A percentile compares a stretch with the other conserved stretches of the same genome.
phyloP scores from a whole-genome alignment of 2,329 filamentous ascomycete species.

The Aureobasidium sp. region DNA sequence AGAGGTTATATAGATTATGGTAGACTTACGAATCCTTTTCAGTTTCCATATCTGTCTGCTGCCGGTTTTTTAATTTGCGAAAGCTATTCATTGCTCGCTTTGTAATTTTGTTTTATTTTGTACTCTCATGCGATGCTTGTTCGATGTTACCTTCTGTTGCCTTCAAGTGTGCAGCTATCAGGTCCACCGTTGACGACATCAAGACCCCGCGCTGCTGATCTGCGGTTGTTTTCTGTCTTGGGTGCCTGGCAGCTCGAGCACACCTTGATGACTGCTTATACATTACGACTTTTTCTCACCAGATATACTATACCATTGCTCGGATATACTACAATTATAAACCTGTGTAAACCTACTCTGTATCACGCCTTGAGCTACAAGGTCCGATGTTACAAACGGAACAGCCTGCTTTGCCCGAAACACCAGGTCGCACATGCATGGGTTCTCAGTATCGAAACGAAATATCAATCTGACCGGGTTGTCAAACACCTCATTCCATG shows the following conservation, averaged over 20 bases:
- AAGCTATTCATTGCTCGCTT: not conserved
- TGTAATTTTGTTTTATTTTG: not conserved
- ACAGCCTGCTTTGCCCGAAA: not conserved
- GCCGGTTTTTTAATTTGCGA: no score
- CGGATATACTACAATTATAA: not conserved
- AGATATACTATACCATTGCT: not conserved
- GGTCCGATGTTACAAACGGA: not conserved
- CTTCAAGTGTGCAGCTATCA: not conserved
- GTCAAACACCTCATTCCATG: not conserved
- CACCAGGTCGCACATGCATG: slow-evolving; percentile 2
- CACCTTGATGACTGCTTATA: not conserved
- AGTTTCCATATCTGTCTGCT: not conserved
- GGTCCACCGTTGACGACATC: not conserved
- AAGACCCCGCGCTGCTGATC: not conserved
- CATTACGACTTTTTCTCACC: not conserved
- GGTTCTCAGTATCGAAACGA: not conserved
- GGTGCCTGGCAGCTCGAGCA: not conserved
- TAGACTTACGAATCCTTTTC: not conserved
- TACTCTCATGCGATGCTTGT: not conserved
- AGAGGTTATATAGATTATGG: no score
- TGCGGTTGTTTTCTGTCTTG: not conserved
- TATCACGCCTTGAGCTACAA: not conserved
- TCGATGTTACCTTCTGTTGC: not conserved
- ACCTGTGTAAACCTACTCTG: not conserved
- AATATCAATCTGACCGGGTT: not conserved